Evolutionary conservation across 257 asterid species (phyloP), one percentile per base, ranked within the genome.

Genomic region (Scutellaria minor): DNA sequence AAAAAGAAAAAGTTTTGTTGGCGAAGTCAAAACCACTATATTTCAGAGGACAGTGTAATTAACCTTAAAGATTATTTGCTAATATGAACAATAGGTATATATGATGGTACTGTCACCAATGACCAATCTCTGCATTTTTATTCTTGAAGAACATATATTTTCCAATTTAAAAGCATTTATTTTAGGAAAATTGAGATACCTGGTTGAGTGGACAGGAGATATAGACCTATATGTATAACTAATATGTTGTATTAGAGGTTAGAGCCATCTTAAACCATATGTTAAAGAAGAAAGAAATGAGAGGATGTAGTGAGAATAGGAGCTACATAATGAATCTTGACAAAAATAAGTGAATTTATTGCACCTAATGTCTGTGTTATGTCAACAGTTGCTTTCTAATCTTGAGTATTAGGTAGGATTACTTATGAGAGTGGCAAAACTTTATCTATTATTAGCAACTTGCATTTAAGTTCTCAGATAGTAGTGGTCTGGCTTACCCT

Each of bases 401-500:
- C 47, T 73, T 67, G 72, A 60, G 62, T 69, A 61, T 76, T 62
- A 69, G 76, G 76, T 70, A 47, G 55, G 73, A 64, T 64, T 52
- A 62, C 80, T 76, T 76, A 53, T 24, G 72, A 52, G 67, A 56
- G 61, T 15, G 57, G 81, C 74, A 70, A 31, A 71, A 37, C 63
- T 37, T 51, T 68, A 75, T 75, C 50, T 5, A 27, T 50, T 51
- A 39, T 37, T 39, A 51, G 37, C 76, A 61, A 61, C 60, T 69
- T 62, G 50, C 67, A n/a, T 37, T 59, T 47, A 68, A 45, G 45
- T 15, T 18, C 9, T 31, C 2, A 37, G 62, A 70, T 75, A 45
- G 5, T 37, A 68, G 37, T 24, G 10, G 75, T 14, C 37, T 71
- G 52, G 14, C 12, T 39, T 39, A 20, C 13, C 39, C 64, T 37